Conservation (phyloP, 1,284 basidiomycete species). For the Cryptococcus neoformans region DNA sequence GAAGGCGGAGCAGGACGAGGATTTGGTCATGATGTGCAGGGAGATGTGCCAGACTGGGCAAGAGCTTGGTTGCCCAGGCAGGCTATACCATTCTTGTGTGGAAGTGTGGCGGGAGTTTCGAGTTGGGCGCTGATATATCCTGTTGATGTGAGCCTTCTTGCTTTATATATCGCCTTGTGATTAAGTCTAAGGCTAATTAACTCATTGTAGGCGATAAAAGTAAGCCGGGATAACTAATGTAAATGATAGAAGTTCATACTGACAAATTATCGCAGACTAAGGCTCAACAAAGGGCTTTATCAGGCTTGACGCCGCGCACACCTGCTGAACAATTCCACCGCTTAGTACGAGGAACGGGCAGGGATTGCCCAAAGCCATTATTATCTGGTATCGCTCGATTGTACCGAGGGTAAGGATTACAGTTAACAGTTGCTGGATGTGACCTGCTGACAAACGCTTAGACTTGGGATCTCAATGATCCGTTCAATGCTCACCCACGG, state of each 20-base stretch:
- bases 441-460: constrained; percentile 4
- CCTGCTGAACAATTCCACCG: constrained; percentile 39
- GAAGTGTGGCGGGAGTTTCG: constrained; percentile 47
- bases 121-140: constrained; percentile 50
- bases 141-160: constrained; percentile 43
- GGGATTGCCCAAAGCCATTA: constrained; percentile 42
- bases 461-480: constrained; percentile 48
- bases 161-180: too few species aligned
- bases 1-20: constrained; percentile 6
- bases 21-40: constrained; percentile 28
- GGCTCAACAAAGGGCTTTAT: constrained; percentile 46
- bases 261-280: constrained; percentile 32
- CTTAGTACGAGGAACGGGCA: constrained; percentile 44
- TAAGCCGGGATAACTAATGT: constrained; percentile 4
- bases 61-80: constrained; percentile 36
- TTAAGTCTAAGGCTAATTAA: background rate
- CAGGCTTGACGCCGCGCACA: constrained; percentile 38
- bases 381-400: constrained; percentile 41
- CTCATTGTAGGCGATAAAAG: constrained; percentile 41
- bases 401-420: constrained; percentile 40
- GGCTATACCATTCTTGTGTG: constrained; percentile 47
- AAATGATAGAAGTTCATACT: constrained; percentile 1
- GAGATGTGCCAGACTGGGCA: constrained; percentile 45
- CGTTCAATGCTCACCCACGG: constrained; percentile 50
- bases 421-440: background rate